These are phyloP conservation scores for Trichoderma asperellum DNA, from an alignment of 2,329 filamentous ascomycete genomes.

Conservation along the genomic window DNA sequence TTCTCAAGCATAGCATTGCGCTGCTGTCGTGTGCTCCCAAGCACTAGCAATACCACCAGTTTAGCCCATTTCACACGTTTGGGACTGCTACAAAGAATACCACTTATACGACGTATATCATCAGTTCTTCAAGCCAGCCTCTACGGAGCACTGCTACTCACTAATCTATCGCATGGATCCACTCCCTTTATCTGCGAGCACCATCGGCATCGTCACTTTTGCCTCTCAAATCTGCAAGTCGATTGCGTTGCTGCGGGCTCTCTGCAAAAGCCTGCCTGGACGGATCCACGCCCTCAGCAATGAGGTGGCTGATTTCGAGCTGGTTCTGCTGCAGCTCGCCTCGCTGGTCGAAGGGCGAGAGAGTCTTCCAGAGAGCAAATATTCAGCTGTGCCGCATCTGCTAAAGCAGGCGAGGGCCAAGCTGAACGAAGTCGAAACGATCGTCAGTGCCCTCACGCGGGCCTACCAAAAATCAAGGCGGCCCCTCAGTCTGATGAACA, in stretches of 20 bases:
- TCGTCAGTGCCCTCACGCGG: constrained; percentile 32
- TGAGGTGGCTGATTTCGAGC: constrained; percentile 38
- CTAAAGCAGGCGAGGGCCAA: constrained; percentile 36
- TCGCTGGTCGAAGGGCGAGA: constrained; percentile 31
- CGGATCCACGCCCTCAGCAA: constrained; percentile 39
- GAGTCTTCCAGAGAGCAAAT: constrained; percentile 29
- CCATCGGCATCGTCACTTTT: constrained; percentile 34
- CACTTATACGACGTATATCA: too few relatives aligned
- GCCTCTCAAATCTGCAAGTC: constrained; percentile 34
- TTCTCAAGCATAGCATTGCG: background rate
- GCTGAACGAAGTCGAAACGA: constrained; percentile 35
- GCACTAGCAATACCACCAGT: background rate
- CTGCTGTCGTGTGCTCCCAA: background rate
- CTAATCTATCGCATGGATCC: constrained; percentile 22
- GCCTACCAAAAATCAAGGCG: constrained; percentile 30
- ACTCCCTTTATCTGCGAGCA: constrained; percentile 36
- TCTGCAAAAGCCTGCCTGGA: constrained; percentile 37
- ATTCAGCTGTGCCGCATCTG: constrained; percentile 33
- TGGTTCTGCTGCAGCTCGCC: constrained; percentile 37
- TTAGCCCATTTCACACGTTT: too few relatives aligned
- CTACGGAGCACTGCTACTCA: too few relatives aligned
- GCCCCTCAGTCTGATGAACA: constrained; percentile 24
- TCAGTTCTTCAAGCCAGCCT: background rate
- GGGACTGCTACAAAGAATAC: too few relatives aligned
- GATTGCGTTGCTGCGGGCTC: constrained; percentile 35